Evolutionary conservation across 2,329 filamentous ascomycete species (phyloP), one percentile per base, ranked within the genome.

Genomic region (Sarocladium strictum): DNA sequence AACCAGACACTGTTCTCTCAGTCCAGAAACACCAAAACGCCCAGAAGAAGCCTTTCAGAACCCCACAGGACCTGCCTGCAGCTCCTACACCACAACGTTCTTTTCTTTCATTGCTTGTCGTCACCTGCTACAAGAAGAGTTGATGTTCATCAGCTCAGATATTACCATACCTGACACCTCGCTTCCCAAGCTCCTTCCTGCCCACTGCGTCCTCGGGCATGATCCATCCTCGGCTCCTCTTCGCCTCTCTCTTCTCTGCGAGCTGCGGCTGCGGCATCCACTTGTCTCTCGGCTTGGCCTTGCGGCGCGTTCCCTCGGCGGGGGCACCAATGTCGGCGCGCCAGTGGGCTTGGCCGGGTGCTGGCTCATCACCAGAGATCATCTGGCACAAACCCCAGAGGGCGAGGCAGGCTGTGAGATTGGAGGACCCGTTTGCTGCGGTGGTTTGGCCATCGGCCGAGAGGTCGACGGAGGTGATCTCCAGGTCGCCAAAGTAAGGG

Each of bases 401-500:
- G 1, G 88, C 88, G 7, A 92, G 76, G 58, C 84, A 82, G 12
- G 87, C 87, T 0, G 88, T 90, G 62, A 89, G 76, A 54, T 78
- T 54, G 3, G 37, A 43, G 17, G 7, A 5, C 10, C 33, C 33
- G 38, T 23, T 33, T n/a, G 17, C 19, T 51, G 24, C 27, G 14
- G 60, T 64, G 29, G 62, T 62, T 17, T 66, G 65, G 10, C 65
- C 63, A 11, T 69, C 60, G 43, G 70, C 65, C n/a, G 77, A 77
- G 37, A 86, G 77, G 62, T 81, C 81, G 19, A 86, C 77, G 41
- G 76, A 79, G 17, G 76, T 74, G 26, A 96, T 79, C 69, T 97
- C 92, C 4, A 97, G 76, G 69, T 86, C 90, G n/a, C 93, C 92
- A 65, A 96, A 97, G 67, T 90, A 85, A 0, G 92, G 92, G 1